A percentile compares a stretch with the other conserved stretches of the same genome.
phyloP scores from a whole-genome alignment of 345 rosid species.

The Acer saccharum region DNA sequence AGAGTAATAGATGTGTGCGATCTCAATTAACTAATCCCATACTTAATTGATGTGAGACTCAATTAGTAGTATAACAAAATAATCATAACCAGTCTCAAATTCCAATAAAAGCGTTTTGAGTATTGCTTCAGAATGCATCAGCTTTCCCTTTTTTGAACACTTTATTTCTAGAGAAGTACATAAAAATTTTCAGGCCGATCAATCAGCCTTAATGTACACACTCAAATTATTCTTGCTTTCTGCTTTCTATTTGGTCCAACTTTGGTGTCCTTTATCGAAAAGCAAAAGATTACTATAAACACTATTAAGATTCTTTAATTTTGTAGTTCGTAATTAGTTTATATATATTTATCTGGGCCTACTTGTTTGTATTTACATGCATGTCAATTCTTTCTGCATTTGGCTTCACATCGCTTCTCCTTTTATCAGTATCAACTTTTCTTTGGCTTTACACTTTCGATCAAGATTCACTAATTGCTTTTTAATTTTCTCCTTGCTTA shows the following conservation, averaged over 20 bases:
- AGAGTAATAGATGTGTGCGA: too few species aligned
- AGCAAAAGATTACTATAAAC: slow-evolving; percentile 1
- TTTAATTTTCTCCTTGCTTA: background rate
- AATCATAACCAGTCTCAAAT: too few species aligned
- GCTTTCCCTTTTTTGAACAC: too few species aligned
- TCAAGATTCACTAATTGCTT: background rate
- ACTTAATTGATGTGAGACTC: too few species aligned
- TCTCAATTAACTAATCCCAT: too few species aligned
- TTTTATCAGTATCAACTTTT: background rate
- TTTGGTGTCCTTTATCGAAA: slow-evolving; percentile 3
- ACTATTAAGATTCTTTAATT: background rate
- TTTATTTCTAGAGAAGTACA: background rate
- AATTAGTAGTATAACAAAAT: too few species aligned
- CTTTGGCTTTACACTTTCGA: background rate
- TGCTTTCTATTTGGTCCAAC: slow-evolving; percentile 6
- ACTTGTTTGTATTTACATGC: slow-evolving; percentile 12
- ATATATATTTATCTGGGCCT: background rate
- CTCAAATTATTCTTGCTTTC: background rate
- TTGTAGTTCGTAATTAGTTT: background rate
- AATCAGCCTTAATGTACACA: background rate
- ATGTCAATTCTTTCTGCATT: slow-evolving; percentile 7
- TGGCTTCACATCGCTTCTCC: slow-evolving; percentile 1
- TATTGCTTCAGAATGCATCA: too few species aligned
- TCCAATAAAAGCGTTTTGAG: too few species aligned
- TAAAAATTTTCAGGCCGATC: background rate